Conservation (phyloP, 208 protist species). For the Kentomonas sorsogonicus region DNA sequence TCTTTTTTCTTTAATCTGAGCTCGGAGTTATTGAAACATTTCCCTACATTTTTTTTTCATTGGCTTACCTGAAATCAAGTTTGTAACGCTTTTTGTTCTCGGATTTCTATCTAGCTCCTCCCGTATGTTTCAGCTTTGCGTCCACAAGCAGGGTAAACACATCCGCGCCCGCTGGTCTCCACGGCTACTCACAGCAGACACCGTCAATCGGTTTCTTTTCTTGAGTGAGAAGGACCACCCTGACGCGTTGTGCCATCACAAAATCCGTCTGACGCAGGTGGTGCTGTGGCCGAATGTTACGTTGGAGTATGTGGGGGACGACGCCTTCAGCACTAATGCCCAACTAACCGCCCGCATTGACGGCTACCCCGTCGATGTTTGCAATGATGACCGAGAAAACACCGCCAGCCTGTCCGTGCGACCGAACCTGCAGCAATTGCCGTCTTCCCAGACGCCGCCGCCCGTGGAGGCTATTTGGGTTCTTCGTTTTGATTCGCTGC, state of each 20-base stretch:
- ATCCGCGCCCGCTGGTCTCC: not conserved
- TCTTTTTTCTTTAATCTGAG: no score
- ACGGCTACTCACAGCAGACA: constrained; percentile 10
- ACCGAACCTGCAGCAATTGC: no score
- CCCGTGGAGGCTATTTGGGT: no score
- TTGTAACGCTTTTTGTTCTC: not conserved
- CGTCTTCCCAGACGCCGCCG: no score
- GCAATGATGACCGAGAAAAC: no score
- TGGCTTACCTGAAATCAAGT: no score
- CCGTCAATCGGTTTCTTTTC: constrained; percentile 3
- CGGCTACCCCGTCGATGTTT: no score
- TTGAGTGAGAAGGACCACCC: constrained; percentile 14
- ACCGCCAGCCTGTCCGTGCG: no score
- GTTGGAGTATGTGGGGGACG: constrained; percentile 1
- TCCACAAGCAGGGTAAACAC: constrained; percentile 6
- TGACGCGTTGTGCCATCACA: not conserved
- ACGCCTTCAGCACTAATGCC: not conserved
- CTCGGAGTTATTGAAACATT: no score
- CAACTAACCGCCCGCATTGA: constrained; percentile 4
- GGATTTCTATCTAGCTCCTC: not conserved
- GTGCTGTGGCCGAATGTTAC: constrained; percentile 10
- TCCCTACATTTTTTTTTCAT: no score
- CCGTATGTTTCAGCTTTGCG: not conserved
- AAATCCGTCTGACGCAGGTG: constrained; percentile 7
- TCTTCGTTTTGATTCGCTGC: no score